These are phyloP conservation scores for Podila clonocystis DNA, from an alignment of 192 early-diverging fungal species.

Conservation along the genomic window DNA sequence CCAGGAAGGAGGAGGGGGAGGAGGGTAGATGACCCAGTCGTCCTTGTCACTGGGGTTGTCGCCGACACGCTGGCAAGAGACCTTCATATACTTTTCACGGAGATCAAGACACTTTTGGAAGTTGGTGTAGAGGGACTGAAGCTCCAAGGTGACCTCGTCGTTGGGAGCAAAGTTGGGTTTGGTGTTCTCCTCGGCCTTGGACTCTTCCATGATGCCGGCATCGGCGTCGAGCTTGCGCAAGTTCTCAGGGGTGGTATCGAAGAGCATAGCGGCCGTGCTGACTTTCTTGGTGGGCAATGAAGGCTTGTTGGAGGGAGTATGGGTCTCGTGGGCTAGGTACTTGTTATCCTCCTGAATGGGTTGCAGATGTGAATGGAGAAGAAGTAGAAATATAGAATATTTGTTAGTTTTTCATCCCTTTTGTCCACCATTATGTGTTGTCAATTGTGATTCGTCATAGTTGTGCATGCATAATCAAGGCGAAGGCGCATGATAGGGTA, in stretches of 20 bases:
- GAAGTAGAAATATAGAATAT: neutral
- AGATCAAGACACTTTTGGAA: slow-evolving; percentile 85
- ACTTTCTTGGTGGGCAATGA: slow-evolving; percentile 13
- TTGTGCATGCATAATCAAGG: neutral
- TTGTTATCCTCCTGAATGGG: slow-evolving; percentile 45
- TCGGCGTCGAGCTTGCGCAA: slow-evolving; percentile 46
- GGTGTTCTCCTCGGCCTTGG: slow-evolving; percentile 47
- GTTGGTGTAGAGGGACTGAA: slow-evolving; percentile 70
- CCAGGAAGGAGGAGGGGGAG: slow-evolving; percentile 86
- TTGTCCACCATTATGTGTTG: no score
- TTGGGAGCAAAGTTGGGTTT: slow-evolving; percentile 51
- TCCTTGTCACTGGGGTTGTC: slow-evolving; percentile 90
- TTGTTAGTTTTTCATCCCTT: neutral
- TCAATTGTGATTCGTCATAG: neutral
- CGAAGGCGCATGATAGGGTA: neutral
- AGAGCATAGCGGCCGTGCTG: slow-evolving; percentile 17
- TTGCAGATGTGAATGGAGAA: neutral
- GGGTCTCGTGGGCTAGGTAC: slow-evolving; percentile 51
- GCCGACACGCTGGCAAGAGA: slow-evolving; percentile 74
- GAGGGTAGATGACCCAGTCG: slow-evolving; percentile 90
- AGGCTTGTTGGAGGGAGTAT: slow-evolving; percentile 51
- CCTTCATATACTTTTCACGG: slow-evolving; percentile 88
- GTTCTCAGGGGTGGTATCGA: slow-evolving; percentile 50
- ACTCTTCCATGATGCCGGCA: slow-evolving; percentile 42
- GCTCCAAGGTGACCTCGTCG: slow-evolving; percentile 58